A percentile compares a stretch with the other conserved stretches of the same genome.
Evolutionary conservation across 2,329 filamentous ascomycete genomes (phyloP).

Genomic region (Colletotrichum cuscutae): DNA sequence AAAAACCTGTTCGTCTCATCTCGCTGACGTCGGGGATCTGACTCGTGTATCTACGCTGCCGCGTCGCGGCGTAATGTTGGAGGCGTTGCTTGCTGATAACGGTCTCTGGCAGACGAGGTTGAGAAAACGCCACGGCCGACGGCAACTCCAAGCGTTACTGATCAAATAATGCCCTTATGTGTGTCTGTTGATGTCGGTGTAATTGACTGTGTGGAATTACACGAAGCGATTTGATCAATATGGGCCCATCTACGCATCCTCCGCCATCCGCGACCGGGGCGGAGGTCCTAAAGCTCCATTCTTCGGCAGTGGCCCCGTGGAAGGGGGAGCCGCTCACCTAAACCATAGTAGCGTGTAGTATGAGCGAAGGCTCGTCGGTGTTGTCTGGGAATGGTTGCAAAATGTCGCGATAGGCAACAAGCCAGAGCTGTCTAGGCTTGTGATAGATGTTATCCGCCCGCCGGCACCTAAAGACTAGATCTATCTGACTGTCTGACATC

Average conservation of each 20-base stretch:
- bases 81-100: constrained; percentile 13
- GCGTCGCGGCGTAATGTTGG: neutral
- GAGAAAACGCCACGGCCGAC: neutral
- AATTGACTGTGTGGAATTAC: neutral
- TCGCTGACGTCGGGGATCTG: constrained; percentile 13
- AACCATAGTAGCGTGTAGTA: neutral
- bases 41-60: constrained; percentile 19
- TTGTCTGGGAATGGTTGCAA: neutral
- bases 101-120: neutral
- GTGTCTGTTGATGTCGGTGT: neutral
- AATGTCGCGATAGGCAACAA: neutral
- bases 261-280: neutral
- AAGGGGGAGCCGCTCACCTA: neutral
- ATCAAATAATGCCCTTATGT: neutral
- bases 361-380: no score
- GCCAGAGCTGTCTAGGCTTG: neutral
- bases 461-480: neutral
- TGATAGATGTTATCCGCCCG: neutral
- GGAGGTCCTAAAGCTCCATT: neutral
- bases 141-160: constrained; percentile 17
- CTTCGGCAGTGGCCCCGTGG: neutral
- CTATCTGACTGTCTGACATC: neutral
- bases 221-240: constrained; percentile 23
- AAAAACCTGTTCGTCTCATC: constrained; percentile 26
- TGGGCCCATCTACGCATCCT: constrained; percentile 11